Percentiles rank a stretch among this genome's conserved stretches.
phyloP scores from a whole-genome alignment of 1,139 yeast genomes.

The Suhomyces kunorum region DNA sequence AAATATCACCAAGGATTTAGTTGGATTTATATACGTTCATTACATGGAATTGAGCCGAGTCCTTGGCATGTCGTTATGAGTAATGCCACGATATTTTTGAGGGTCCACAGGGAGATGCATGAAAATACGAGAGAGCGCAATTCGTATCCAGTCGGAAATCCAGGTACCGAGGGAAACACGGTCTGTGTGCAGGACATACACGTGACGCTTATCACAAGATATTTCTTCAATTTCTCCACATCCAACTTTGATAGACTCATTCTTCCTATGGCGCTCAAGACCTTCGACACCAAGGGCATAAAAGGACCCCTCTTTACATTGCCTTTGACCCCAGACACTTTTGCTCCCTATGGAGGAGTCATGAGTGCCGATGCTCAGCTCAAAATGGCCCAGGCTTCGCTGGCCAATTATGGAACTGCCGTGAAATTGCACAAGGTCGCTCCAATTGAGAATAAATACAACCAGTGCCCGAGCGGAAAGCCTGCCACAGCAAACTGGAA shows the following conservation, averaged over 20 bases:
- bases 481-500: constrained; percentile 71
- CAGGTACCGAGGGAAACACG: not conserved
- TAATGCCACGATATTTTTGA: no score
- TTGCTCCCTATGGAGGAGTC: constrained; percentile 48
- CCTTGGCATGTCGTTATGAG: no score
- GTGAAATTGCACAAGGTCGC: constrained; percentile 73
- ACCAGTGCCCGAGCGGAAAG: constrained; percentile 46
- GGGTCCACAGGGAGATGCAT: not conserved
- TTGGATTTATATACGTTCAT: not conserved
- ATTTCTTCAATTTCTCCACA: not conserved
- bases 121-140: not conserved
- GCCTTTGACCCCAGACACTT: constrained; percentile 44
- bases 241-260: not conserved
- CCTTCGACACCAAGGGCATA: constrained; percentile 31
- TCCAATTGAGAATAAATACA: constrained; percentile 58
- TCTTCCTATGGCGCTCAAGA: constrained; percentile 41
- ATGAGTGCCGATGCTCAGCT: constrained; percentile 50
- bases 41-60: no score
- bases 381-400: constrained; percentile 31
- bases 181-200: not conserved
- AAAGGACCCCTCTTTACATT: constrained; percentile 33
- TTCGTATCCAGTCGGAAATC: no score
- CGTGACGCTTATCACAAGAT: constrained; percentile 5
- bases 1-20: no score
- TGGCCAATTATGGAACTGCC: constrained; percentile 95